These are phyloP conservation scores for Solanum hybrid DNA, from an alignment of 305 asterid species.

Conservation along the genomic window DNA sequence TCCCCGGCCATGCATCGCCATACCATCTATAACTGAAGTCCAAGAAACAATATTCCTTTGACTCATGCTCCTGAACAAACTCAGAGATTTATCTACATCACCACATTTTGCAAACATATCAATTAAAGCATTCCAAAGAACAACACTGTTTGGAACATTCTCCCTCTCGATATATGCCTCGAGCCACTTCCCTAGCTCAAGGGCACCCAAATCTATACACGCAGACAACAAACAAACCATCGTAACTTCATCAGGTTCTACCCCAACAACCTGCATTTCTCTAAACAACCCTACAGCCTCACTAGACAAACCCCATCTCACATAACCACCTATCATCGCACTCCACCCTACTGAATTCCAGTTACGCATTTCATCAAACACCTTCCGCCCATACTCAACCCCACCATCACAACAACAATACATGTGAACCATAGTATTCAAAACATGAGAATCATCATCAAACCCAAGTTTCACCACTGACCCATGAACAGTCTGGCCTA, in stretches of 20 bases:
- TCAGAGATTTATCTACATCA: conserved; percentile 53
- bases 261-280: conserved; percentile 45
- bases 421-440: conserved; percentile 60
- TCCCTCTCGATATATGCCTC: conserved; percentile 46
- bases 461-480: conserved; percentile 50
- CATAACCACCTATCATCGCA: conserved; percentile 62
- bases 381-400: conserved; percentile 36
- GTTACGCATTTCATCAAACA: conserved; percentile 70
- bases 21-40: conserved; percentile 58
- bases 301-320: conserved; percentile 43
- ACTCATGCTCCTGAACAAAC: conserved; percentile 42
- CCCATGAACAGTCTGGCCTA: conserved; percentile 47
- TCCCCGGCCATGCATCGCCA: conserved; percentile 69
- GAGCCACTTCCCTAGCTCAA: conserved; percentile 71
- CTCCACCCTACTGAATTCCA: conserved; percentile 50
- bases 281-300: conserved; percentile 53
- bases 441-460: conserved; percentile 40
- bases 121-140: conserved; percentile 55
- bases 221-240: conserved; percentile 66
- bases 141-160: conserved; percentile 33
- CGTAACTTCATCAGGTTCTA: conserved; percentile 59
- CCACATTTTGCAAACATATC: conserved; percentile 87
- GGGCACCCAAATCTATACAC: conserved; percentile 61
- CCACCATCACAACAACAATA: conserved; percentile 49
- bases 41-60: conserved; percentile 58